These are phyloP conservation scores for Elongisporangium anandrum DNA, from an alignment of 352 stramenopile species.

Conservation along the genomic window DNA sequence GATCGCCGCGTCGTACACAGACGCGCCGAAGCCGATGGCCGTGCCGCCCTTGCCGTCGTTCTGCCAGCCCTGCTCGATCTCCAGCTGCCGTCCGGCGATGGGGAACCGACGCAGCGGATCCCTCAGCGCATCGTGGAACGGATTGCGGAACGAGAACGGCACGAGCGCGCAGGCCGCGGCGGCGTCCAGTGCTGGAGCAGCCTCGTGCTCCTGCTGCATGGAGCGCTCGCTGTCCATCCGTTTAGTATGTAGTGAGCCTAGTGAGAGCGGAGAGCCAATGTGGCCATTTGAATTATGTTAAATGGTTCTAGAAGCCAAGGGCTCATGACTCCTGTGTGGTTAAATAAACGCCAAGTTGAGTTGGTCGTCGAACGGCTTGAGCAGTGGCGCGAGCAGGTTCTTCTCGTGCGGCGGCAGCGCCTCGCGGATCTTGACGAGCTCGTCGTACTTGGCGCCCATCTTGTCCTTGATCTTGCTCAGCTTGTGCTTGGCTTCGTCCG, in stretches of 20 bases:
- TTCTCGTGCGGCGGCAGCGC: conserved; percentile 78
- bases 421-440: conserved; percentile 78
- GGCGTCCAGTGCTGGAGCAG: conserved; percentile 6
- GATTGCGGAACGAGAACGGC: conserved; percentile 68
- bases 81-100: conserved; percentile 47
- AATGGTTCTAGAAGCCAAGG: too few relatives aligned
- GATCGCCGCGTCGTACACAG: conserved; percentile 78
- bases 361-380: conserved; percentile 85
- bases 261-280: too few relatives aligned
- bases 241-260: too few relatives aligned
- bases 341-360: conserved; percentile 88
- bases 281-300: too few relatives aligned
- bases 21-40: conserved; percentile 68
- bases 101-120: conserved; percentile 64
- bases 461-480: conserved; percentile 84
- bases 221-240: conserved; percentile 11
- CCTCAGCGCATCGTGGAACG: conserved; percentile 69
- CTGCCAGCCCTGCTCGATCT: conserved; percentile 78
- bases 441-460: conserved; percentile 86
- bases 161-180: conserved; percentile 37
- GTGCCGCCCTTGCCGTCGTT: conserved; percentile 71
- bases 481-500: conserved; percentile 62
- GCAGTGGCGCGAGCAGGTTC: conserved; percentile 73
- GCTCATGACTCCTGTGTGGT: conserved; percentile 2
- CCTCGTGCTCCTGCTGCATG: conserved; percentile 3